phyloP scores from a whole-genome alignment of 768 basidiomycete genomes.

The Podaxis mareebaensis region DNA sequence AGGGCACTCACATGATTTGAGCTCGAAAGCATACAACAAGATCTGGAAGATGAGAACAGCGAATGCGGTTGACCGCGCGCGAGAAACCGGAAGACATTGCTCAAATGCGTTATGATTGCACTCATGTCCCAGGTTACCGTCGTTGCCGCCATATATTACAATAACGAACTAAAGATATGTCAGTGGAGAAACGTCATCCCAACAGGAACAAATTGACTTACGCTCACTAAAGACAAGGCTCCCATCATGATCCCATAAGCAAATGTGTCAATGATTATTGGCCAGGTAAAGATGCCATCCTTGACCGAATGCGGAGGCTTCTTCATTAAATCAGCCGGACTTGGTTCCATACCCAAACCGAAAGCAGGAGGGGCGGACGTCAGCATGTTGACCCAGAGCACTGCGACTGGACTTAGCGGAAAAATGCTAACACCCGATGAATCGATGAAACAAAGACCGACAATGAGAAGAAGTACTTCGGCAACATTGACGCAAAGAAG shows the following conservation, averaged over 20 bases:
- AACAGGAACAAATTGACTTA: slow-evolving; percentile 20
- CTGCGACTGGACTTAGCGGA: slow-evolving; percentile 55
- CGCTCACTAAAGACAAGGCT: slow-evolving; percentile 31
- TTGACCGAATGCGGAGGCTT: slow-evolving; percentile 40
- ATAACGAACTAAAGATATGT: slow-evolving; percentile 32
- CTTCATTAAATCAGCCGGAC: slow-evolving; percentile 51
- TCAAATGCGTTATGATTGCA: slow-evolving; percentile 30
- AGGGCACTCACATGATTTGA: slow-evolving; percentile 36
- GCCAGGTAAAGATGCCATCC: slow-evolving; percentile 39
- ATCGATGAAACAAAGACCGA: slow-evolving; percentile 62
- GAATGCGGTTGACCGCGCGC: slow-evolving; percentile 38
- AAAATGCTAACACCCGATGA: slow-evolving; percentile 44
- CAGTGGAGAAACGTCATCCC: not conserved
- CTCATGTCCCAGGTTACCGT: slow-evolving; percentile 31
- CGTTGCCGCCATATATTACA: slow-evolving; percentile 34
- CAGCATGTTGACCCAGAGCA: slow-evolving; percentile 50
- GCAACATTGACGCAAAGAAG: slow-evolving; percentile 56
- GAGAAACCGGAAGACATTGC: slow-evolving; percentile 32
- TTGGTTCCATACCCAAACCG: slow-evolving; percentile 52
- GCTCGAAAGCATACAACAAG: slow-evolving; percentile 34
- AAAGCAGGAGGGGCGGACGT: slow-evolving; percentile 44
- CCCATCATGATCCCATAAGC: slow-evolving; percentile 40
- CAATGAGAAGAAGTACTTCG: slow-evolving; percentile 52
- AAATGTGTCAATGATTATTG: slow-evolving; percentile 37
- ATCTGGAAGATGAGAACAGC: slow-evolving; percentile 40